These are phyloP conservation scores for Taiwanofungus camphoratus DNA, from an alignment of 1,284 basidiomycete genomes.

Conservation along the genomic window DNA sequence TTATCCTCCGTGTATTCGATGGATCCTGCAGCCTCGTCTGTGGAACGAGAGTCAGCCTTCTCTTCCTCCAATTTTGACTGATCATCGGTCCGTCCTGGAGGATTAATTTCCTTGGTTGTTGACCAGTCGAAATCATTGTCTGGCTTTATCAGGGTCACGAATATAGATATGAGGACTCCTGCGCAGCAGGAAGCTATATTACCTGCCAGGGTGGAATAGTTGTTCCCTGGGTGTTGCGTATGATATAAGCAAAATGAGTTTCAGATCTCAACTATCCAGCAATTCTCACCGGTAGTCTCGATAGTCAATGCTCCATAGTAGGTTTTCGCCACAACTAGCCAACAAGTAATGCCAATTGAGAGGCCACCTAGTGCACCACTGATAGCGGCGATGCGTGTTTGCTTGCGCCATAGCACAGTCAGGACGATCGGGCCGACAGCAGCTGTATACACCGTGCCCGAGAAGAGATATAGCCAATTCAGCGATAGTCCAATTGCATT, in stretches of 20 bases:
- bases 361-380: slow-evolving; percentile 13
- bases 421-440: slow-evolving; percentile 30
- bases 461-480: slow-evolving; percentile 9
- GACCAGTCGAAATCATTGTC: slow-evolving; percentile 6
- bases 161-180: not conserved
- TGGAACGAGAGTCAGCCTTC: too few species aligned
- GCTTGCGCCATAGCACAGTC: slow-evolving; percentile 18
- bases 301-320: slow-evolving; percentile 7
- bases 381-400: slow-evolving; percentile 11
- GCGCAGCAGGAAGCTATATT: slow-evolving; percentile 4
- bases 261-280: not conserved
- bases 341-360: slow-evolving; percentile 11
- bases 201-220: slow-evolving; percentile 4
- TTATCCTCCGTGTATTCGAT: not conserved
- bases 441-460: slow-evolving; percentile 14
- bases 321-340: slow-evolving; percentile 11
- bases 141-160: slow-evolving; percentile 3
- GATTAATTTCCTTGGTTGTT: slow-evolving; percentile 5
- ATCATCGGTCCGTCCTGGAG: not conserved
- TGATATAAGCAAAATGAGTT: not conserved
- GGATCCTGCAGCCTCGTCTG: too few species aligned
- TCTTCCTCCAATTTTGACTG: not conserved
- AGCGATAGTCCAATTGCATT: slow-evolving; percentile 27
- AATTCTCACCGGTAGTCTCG: not conserved
- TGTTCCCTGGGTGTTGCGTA: not conserved